Percentiles rank a stretch among this genome's conserved stretches.
Conservation (phyloP, 306 rosid genomes). For the Spatholobus suberectus region DNA sequence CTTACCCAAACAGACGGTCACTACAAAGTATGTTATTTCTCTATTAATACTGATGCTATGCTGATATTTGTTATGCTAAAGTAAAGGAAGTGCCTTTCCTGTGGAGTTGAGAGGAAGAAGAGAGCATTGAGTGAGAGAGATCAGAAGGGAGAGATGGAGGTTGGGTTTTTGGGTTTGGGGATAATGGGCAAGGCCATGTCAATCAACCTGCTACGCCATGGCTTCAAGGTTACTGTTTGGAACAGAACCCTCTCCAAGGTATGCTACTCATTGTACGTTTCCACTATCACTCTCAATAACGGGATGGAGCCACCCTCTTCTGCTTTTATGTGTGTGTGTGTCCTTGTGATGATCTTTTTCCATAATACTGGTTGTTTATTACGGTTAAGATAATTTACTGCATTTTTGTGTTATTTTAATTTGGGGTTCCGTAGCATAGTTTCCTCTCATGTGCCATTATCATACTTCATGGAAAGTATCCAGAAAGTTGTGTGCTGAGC, state of each 20-base stretch:
- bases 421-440: neutral
- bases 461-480: neutral
- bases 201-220: slow-evolving; percentile 64
- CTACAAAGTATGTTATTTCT: neutral
- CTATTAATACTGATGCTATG: neutral
- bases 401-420: neutral
- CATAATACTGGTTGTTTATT: neutral
- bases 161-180: slow-evolving; percentile 87
- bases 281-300: too few relatives aligned
- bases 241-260: slow-evolving; percentile 89
- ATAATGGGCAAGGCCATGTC: slow-evolving; percentile 93
- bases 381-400: neutral
- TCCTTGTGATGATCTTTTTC: slow-evolving; percentile 11
- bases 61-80: neutral
- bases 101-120: neutral
- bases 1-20: neutral
- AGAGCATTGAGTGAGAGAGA: too few relatives aligned
- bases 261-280: neutral
- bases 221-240: slow-evolving; percentile 87
- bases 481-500: slow-evolving; percentile 6
- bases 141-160: slow-evolving; percentile 70
- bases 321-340: too few relatives aligned
- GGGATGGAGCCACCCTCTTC: too few relatives aligned
- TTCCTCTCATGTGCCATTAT: neutral
- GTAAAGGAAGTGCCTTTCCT: neutral